Percentiles rank a stretch among this genome's conserved stretches.
Evolutionary conservation across 495 filamentous ascomycete genomes (phyloP).

Genomic region (Thermothielavioides terrestris): DNA sequence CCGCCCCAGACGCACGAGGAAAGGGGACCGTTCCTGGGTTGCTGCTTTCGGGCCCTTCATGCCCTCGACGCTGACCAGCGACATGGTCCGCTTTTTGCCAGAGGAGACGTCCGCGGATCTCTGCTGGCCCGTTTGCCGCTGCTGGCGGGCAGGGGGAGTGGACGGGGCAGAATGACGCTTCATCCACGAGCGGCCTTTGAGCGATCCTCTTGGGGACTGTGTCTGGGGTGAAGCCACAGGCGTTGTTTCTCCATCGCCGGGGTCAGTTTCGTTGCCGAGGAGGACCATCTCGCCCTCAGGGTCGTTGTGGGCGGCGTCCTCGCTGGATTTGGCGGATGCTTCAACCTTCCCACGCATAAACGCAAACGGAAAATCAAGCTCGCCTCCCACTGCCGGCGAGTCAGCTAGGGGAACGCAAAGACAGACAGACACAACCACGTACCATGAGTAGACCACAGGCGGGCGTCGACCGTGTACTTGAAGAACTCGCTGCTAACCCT

Average conservation of each 20-base stretch:
- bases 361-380: constrained; percentile 20
- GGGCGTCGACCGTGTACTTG: constrained; percentile 24
- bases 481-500: constrained; percentile 22
- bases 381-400: constrained; percentile 16
- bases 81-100: constrained; percentile 14
- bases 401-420: neutral
- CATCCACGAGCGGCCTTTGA: neutral
- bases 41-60: constrained; percentile 12
- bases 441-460: constrained; percentile 21
- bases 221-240: neutral
- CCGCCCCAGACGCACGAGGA: constrained; percentile 15
- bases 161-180: neutral
- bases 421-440: neutral
- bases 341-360: constrained; percentile 17
- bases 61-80: constrained; percentile 17
- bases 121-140: constrained; percentile 2
- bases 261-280: neutral
- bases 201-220: neutral
- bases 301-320: neutral
- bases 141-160: neutral
- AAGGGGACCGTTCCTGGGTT: constrained; percentile 7
- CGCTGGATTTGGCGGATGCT: neutral
- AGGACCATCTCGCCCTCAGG: constrained; percentile 2
- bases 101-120: neutral
- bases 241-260: neutral